Base-by-base conservation (phyloP, 495 filamentous ascomycete genomes). In the Friedmanniomyces simplex region DNA sequence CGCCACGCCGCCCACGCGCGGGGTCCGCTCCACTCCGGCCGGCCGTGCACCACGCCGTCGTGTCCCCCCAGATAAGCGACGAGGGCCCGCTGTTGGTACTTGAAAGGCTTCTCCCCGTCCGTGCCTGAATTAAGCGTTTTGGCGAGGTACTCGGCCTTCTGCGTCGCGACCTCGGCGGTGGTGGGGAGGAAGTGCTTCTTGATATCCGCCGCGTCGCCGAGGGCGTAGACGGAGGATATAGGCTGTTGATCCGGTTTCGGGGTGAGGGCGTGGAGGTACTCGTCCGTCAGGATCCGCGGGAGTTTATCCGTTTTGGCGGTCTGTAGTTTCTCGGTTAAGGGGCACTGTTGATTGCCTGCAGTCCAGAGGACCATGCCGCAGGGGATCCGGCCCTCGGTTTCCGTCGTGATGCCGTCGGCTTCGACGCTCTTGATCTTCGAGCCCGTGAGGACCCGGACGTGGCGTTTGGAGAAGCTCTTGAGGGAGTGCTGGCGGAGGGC, bases 351-450 rank as follows among this genome's bases (percentile, higher is more conserved):
- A 42, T 69, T 71, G 8, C 69, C 69, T 1, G 69, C 69, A 8
- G 66, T 68, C 67, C 69, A 71, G 18, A 71, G 46, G n/a, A 71
- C 39, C 47, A 71, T 61, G 0, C 69, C 69, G 41, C 59, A 65
- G 6, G 54, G 41, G 7, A 69, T 53, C 5, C 57, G 47, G 0
- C 69, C 69, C 11, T 64, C 32, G 24, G 67, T 67, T 57, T 66
- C 63, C 13, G 63, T 66, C 24, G 50, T 54, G 11, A 71, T 54
- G 36, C 55, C 58, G 32, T 68, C 58, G 13, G 39, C 21, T 13
- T 66, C 64, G 3, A 71, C 67, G 12, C 51, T 54, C 43, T 61
- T 59, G 41, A 71, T 71, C 26, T 65, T 52, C 8, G 52, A 60
- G n/a, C 59, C 62, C 1, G 66, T 69, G 24, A 58, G 47, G 16